Percentiles rank a stretch among this genome's conserved stretches.
These are phyloP conservation scores for Epichloe aotearoae DNA, from an alignment of 2,329 filamentous ascomycete species.

Conservation along the genomic window DNA sequence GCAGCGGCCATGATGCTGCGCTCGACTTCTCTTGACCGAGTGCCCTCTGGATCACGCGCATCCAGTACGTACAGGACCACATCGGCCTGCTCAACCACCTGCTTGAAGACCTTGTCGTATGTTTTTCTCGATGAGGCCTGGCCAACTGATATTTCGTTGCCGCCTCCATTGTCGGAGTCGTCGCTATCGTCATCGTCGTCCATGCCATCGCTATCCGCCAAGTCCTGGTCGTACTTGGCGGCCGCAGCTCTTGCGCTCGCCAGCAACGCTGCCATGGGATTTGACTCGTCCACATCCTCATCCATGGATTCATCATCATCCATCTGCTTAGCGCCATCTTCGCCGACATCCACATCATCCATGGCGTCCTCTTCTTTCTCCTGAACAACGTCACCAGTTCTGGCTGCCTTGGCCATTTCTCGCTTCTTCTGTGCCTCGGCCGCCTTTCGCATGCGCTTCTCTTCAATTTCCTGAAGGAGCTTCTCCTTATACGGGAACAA, in stretches of 20 bases:
- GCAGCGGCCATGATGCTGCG: conserved; percentile 83
- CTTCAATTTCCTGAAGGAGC: conserved; percentile 87
- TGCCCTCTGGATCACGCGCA: conserved; percentile 81
- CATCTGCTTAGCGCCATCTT: conserved; percentile 35
- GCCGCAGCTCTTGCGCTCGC: conserved; percentile 73
- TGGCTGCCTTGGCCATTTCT: conserved; percentile 58
- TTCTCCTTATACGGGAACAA: conserved; percentile 96
- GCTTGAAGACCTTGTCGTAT: conserved; percentile 93
- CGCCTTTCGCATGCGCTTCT: conserved; percentile 65
- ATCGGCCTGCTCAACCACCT: conserved; percentile 77
- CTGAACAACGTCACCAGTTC: conserved; percentile 37
- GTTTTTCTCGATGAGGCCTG: conserved; percentile 62
- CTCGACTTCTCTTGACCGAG: conserved; percentile 81
- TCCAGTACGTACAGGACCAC: conserved; percentile 89
- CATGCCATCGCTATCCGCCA: conserved; percentile 46
- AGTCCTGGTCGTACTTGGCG: conserved; percentile 55
- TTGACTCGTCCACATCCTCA: conserved; percentile 51
- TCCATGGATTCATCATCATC: conserved; percentile 37
- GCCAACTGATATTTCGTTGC: conserved; percentile 35
- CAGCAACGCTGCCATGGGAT: conserved; percentile 85
- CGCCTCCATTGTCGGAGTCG: conserved; percentile 41
- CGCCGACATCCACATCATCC: conserved; percentile 35
- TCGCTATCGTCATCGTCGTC: conserved; percentile 30
- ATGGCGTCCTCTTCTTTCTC: conserved; percentile 33
- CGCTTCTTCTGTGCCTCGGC: conserved; percentile 61